phyloP scores from a whole-genome alignment of 2,329 filamentous ascomycete species.

The Madurella fahalii region DNA sequence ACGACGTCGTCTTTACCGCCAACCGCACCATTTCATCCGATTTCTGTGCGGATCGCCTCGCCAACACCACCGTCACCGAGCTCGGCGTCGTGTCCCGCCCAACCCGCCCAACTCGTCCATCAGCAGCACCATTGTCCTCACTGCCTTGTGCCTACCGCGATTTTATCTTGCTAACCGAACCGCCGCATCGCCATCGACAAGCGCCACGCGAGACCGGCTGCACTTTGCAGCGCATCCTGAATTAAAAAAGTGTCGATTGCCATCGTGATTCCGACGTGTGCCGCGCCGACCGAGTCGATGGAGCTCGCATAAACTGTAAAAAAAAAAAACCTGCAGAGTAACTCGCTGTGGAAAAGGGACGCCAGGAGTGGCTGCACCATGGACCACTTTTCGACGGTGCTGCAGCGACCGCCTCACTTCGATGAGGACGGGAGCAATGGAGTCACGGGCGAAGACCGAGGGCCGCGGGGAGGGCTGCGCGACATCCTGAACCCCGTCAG shows the following conservation, averaged over 20 bases:
- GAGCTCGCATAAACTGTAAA: conserved; percentile 22
- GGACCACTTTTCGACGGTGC: conserved; percentile 49
- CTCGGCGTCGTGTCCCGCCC: background rate
- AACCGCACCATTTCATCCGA: conserved; percentile 15
- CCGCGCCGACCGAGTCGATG: conserved; percentile 22
- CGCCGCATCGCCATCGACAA: background rate
- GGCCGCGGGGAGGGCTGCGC: conserved; percentile 37
- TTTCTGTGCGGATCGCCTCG: conserved; percentile 13
- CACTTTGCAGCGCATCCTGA: conserved; percentile 1
- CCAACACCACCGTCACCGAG: conserved; percentile 6
- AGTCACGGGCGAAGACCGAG: conserved; percentile 32
- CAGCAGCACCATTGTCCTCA: background rate
- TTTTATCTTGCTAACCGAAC: background rate
- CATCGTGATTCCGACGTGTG: conserved; percentile 11
- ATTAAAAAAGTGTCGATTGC: conserved; percentile 1
- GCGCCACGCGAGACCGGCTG: too few relatives aligned
- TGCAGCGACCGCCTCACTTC: conserved; percentile 42
- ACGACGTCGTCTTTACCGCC: background rate
- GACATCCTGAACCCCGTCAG: conserved; percentile 43
- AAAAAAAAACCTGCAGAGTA: conserved; percentile 8
- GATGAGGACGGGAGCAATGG: conserved; percentile 38
- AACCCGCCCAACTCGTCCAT: background rate
- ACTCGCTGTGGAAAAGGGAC: conserved; percentile 9
- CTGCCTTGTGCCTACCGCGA: background rate
- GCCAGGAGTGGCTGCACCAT: conserved; percentile 30